Evolutionary conservation across 345 rosid genomes (phyloP).

Genomic region (Bruguiera sexangula): DNA sequence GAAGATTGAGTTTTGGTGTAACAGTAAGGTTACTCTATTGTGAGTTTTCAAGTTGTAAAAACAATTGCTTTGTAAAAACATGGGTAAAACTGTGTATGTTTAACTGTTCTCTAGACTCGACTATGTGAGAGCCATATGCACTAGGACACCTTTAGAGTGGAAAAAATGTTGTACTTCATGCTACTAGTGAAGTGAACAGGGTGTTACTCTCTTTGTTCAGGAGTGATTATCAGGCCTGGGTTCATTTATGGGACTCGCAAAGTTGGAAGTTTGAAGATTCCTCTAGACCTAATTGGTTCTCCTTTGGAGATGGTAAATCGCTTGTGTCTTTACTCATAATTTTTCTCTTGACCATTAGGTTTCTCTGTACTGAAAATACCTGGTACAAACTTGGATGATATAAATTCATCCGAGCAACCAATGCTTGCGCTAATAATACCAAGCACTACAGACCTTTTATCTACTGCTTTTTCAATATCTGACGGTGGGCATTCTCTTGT

Average conservation of each 20-base stretch:
- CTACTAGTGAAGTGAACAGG: too few relatives aligned
- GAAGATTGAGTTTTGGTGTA: too few relatives aligned
- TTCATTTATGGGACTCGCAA: conserved; percentile 88
- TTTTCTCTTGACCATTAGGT: background rate
- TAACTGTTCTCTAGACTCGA: too few relatives aligned
- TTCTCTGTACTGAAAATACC: background rate
- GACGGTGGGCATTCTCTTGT: too few relatives aligned
- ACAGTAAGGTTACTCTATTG: too few relatives aligned
- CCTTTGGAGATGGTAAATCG: conserved; percentile 82
- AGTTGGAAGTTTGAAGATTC: conserved; percentile 75
- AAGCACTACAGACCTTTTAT: too few relatives aligned
- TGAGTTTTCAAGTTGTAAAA: too few relatives aligned
- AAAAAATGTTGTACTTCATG: too few relatives aligned
- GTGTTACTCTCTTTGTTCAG: conserved; percentile 34
- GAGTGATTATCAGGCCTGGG: conserved; percentile 90
- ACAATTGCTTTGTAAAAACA: too few relatives aligned
- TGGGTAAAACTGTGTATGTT: too few relatives aligned
- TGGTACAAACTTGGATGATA: background rate
- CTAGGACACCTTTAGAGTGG: too few relatives aligned
- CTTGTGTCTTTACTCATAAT: conserved; percentile 4
- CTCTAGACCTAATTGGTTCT: conserved; percentile 77
- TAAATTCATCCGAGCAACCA: background rate
- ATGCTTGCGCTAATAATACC: background rate
- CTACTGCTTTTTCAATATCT: too few relatives aligned
- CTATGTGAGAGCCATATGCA: background rate